A percentile compares a stretch with the other conserved stretches of the same genome.
phyloP scores from a whole-genome alignment of 2,329 filamentous ascomycete genomes.

The Paracamarosporium sp. region DNA sequence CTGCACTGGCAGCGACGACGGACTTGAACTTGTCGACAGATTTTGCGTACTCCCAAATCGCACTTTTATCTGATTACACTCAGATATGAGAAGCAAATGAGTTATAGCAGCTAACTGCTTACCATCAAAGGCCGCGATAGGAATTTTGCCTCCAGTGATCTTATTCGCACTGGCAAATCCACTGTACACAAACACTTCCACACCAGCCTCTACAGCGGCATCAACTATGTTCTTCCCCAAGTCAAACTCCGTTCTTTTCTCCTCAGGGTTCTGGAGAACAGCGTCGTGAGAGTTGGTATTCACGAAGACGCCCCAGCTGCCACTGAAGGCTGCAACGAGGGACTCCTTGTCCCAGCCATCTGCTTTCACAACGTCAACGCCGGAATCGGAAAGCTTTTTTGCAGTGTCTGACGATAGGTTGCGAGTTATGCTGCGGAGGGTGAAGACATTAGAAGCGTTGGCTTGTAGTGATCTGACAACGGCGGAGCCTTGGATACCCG shows the following conservation, averaged over 20 bases:
- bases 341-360: slow-evolving; percentile 28
- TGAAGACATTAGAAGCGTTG: slow-evolving; percentile 38
- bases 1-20: slow-evolving; percentile 45
- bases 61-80: slow-evolving; percentile 43
- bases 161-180: slow-evolving; percentile 23
- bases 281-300: slow-evolving; percentile 30
- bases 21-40: slow-evolving; percentile 41
- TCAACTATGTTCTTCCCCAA: slow-evolving; percentile 25
- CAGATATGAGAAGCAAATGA: background rate
- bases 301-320: slow-evolving; percentile 27
- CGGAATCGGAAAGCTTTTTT: slow-evolving; percentile 47
- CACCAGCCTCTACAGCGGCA: slow-evolving; percentile 20
- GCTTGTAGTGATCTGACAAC: slow-evolving; percentile 45
- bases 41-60: slow-evolving; percentile 48
- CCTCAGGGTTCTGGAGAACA: slow-evolving; percentile 19
- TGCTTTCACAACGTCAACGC: slow-evolving; percentile 23
- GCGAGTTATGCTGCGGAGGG: slow-evolving; percentile 43
- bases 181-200: slow-evolving; percentile 25
- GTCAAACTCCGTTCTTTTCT: slow-evolving; percentile 23
- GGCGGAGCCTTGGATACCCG: slow-evolving; percentile 52
- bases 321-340: slow-evolving; percentile 25
- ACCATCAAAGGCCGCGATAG: slow-evolving; percentile 25
- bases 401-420: slow-evolving; percentile 57
- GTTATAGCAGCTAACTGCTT: background rate
- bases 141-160: slow-evolving; percentile 19